Evolutionary conservation across 2,329 filamentous ascomycete species (phyloP).

Genomic region (Ceratocystis variospora): DNA sequence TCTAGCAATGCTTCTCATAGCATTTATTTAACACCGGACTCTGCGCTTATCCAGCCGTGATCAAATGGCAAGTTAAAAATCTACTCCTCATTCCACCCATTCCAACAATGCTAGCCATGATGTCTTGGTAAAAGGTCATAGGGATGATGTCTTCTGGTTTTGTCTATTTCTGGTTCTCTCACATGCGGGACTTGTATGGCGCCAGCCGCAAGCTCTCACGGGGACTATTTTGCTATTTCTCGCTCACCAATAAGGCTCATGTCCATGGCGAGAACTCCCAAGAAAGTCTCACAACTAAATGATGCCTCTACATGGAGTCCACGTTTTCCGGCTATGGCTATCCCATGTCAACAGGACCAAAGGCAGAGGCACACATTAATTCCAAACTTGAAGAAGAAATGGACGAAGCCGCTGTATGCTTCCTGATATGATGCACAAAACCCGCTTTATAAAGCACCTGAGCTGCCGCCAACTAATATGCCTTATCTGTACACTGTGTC

Average conservation of each 20-base stretch:
- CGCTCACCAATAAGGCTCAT: background rate
- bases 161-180: background rate
- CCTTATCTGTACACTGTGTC: background rate
- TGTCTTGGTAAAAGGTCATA: constrained; percentile 17
- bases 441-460: constrained; percentile 13
- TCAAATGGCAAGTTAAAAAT: background rate
- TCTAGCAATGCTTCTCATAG: background rate
- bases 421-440: constrained; percentile 9
- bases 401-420: constrained; percentile 11
- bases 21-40: background rate
- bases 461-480: constrained; percentile 2
- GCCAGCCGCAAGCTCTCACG: background rate
- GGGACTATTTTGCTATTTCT: background rate
- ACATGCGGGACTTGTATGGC: background rate
- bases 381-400: background rate
- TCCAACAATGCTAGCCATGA: constrained; percentile 4
- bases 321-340: background rate
- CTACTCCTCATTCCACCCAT: background rate
- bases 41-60: background rate
- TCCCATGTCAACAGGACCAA: constrained; percentile 15
- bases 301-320: constrained; percentile 14
- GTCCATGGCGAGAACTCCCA: background rate
- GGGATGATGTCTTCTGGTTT: constrained; percentile 5
- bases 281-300: background rate
- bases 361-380: constrained; percentile 11